phyloP scores from a whole-genome alignment of 1,139 yeast genomes.

The Suhomyces taliae region DNA sequence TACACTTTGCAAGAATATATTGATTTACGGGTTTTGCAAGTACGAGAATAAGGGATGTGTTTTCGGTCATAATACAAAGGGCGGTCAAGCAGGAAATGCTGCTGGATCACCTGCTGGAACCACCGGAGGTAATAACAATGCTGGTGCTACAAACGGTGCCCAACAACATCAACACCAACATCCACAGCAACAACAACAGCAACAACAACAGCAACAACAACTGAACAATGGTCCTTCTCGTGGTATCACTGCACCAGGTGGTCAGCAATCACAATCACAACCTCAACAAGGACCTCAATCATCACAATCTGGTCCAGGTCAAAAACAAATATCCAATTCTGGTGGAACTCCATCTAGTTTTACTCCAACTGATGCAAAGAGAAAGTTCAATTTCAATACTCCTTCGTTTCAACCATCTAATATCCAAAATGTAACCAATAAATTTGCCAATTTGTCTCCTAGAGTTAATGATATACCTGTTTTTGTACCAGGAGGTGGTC shows the following conservation, averaged over 20 bases:
- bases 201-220: not conserved
- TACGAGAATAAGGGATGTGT: slow-evolving; percentile 89
- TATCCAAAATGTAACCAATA: slow-evolving; percentile 31
- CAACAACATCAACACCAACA: not conserved
- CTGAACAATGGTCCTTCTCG: slow-evolving; percentile 2
- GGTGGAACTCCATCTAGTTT: slow-evolving; percentile 1
- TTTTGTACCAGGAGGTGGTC: slow-evolving; percentile 46
- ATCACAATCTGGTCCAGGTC: not conserved
- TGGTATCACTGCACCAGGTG: too few relatives aligned
- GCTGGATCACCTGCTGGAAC: not conserved
- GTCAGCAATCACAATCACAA: not conserved
- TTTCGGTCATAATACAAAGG: slow-evolving; percentile 59
- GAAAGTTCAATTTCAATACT: slow-evolving; percentile 60
- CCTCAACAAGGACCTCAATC: slow-evolving; percentile 1
- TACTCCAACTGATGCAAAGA: slow-evolving; percentile 23
- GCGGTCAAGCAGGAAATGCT: slow-evolving; percentile 11
- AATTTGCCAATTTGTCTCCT: slow-evolving; percentile 52
- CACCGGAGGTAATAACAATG: slow-evolving; percentile 2
- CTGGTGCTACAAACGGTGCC: not conserved
- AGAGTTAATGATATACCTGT: slow-evolving; percentile 55
- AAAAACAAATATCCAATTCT: not conserved
- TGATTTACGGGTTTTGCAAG: slow-evolving; percentile 87
- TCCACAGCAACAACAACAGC: slow-evolving; percentile 1
- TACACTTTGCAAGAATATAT: slow-evolving; percentile 81
- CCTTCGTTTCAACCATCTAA: slow-evolving; percentile 63